These are phyloP conservation scores for Mimosa pudica DNA, from an alignment of 306 rosid genomes.

Conservation along the genomic window DNA sequence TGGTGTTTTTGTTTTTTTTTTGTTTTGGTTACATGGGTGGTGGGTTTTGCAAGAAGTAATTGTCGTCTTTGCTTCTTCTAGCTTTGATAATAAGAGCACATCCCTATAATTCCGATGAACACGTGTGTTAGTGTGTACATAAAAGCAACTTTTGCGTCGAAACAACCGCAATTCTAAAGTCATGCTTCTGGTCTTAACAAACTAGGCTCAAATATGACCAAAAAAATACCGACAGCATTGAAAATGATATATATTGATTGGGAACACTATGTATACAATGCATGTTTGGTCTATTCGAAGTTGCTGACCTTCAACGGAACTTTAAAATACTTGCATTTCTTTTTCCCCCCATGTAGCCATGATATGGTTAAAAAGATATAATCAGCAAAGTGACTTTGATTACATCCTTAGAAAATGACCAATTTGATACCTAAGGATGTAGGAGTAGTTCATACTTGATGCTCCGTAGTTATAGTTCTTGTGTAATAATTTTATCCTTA, in stretches of 20 bases:
- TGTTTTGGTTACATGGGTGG: too few relatives aligned
- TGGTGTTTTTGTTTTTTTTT: background rate
- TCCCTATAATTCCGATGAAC: background rate
- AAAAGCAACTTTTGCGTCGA: background rate
- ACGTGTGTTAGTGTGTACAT: background rate
- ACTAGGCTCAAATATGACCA: background rate
- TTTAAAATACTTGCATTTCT: background rate
- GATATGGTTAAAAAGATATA: background rate
- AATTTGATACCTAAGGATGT: background rate
- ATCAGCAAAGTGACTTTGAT: too few relatives aligned
- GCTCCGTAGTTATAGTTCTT: too few relatives aligned
- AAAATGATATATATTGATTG: background rate
- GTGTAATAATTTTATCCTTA: too few relatives aligned
- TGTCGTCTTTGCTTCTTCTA: slow-evolving; percentile 1
- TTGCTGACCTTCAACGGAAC: background rate
- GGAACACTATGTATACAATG: background rate
- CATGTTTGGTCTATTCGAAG: background rate
- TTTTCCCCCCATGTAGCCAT: background rate
- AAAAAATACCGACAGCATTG: background rate
- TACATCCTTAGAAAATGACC: too few relatives aligned
- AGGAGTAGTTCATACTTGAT: background rate
- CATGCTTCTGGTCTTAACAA: slow-evolving; percentile 2
- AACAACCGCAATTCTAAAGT: slow-evolving; percentile 9
- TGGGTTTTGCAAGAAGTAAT: slow-evolving; percentile 3
- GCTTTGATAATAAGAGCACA: background rate